Percentiles rank a stretch among this genome's conserved stretches.
phyloP scores from a whole-genome alignment of 257 asterid genomes.

The Forsythia suspensa region DNA sequence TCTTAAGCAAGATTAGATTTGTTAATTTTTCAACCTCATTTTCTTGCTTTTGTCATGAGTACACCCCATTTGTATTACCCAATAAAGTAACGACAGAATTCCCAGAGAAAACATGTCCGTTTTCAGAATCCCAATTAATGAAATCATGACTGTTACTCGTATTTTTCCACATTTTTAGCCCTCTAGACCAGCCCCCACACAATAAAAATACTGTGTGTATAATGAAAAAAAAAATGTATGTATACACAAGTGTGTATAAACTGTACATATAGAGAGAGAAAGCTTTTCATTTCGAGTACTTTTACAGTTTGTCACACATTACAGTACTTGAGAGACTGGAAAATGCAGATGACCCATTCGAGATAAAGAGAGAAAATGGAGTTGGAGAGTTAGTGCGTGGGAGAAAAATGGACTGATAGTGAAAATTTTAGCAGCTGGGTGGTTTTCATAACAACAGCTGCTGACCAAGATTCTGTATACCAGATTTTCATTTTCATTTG shows the following conservation, averaged over 20 bases:
- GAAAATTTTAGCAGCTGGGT: conserved; percentile 50
- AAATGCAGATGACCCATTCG: conserved; percentile 27
- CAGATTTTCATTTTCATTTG: conserved; percentile 23
- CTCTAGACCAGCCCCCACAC: not conserved
- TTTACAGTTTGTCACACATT: conserved; percentile 40
- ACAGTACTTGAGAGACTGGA: conserved; percentile 29
- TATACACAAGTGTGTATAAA: not conserved
- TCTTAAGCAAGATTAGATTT: conserved; percentile 15
- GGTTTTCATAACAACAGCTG: conserved; percentile 58
- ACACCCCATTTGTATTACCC: conserved; percentile 28
- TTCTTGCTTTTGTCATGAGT: conserved; percentile 26
- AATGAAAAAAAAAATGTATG: not conserved
- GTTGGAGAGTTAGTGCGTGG: conserved; percentile 6
- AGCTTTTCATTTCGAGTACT: conserved; percentile 11
- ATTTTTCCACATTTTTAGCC: not conserved
- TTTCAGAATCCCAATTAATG: conserved; percentile 23
- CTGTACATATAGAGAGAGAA: not conserved
- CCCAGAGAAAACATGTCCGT: conserved; percentile 14
- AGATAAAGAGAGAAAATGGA: conserved; percentile 16
- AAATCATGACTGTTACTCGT: conserved; percentile 18
- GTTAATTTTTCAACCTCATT: not conserved
- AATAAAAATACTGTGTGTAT: not conserved
- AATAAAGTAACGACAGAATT: conserved; percentile 35
- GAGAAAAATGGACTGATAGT: conserved; percentile 51
- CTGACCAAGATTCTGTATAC: conserved; percentile 45